Evolutionary conservation across 768 basidiomycete genomes (phyloP).

Genomic region (Pleurotus tuber-regium): DNA sequence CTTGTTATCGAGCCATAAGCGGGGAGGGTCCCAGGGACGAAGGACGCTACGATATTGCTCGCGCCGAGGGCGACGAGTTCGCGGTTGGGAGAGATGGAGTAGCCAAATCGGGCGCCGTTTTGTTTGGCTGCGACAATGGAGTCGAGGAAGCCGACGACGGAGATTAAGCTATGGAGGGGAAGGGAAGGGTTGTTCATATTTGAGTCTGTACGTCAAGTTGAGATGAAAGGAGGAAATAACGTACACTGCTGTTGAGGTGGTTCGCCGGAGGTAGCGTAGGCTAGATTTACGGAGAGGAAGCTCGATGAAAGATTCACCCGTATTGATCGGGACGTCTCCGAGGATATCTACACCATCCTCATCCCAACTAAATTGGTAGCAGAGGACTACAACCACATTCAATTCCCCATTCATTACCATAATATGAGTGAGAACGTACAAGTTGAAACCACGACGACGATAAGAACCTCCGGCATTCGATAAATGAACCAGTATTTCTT

Average conservation of each 20-base stretch:
- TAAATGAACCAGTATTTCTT: constrained; percentile 68
- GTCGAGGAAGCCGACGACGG: constrained; percentile 89
- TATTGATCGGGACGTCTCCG: constrained; percentile 68
- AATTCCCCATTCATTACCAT: too few species aligned
- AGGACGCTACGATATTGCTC: constrained; percentile 73
- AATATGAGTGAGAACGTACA: constrained; percentile 47
- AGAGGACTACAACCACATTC: constrained; percentile 51
- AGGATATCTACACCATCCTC: constrained; percentile 78
- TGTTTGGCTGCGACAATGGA: constrained; percentile 96
- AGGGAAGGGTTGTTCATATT: constrained; percentile 1
- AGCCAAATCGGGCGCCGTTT: constrained; percentile 79
- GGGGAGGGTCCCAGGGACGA: constrained; percentile 87
- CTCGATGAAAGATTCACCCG: constrained; percentile 61
- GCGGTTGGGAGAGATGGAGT: constrained; percentile 90
- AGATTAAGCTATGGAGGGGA: constrained; percentile 57
- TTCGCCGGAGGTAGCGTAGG: constrained; percentile 65
- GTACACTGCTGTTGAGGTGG: constrained; percentile 83
- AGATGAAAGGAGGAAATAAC: constrained; percentile 17
- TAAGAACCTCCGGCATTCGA: constrained; percentile 85
- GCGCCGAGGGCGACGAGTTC: constrained; percentile 93
- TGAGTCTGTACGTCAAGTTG: too few species aligned
- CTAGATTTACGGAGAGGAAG: constrained; percentile 66
- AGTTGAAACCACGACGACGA: constrained; percentile 83
- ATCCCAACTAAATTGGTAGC: constrained; percentile 71
- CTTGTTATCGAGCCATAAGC: constrained; percentile 93